Evolutionary conservation across 2,329 filamentous ascomycete genomes (phyloP).

Genomic region (Fusarium sp.): DNA sequence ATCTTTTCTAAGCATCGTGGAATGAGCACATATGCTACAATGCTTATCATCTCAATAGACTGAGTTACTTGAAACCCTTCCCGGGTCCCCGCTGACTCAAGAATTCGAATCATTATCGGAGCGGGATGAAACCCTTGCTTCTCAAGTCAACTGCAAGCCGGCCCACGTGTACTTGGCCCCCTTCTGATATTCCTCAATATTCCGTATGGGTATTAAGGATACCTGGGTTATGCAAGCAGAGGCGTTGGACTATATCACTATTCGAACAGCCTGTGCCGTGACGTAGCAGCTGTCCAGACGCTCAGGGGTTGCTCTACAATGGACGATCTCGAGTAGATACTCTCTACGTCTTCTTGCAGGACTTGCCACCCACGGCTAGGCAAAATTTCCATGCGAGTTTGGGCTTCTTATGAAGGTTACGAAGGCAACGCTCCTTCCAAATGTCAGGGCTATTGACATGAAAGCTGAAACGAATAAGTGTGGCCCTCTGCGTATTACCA

Average conservation of each 20-base stretch:
- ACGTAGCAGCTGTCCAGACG: slow-evolving; percentile 50
- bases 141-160: slow-evolving; percentile 22
- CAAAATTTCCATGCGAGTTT: slow-evolving; percentile 58
- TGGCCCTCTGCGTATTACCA: slow-evolving; percentile 51
- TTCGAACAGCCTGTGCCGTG: slow-evolving; percentile 54
- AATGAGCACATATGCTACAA: neutral
- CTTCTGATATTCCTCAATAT: slow-evolving; percentile 25
- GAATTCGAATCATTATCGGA: slow-evolving; percentile 53
- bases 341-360: neutral
- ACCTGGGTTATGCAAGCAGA: slow-evolving; percentile 46
- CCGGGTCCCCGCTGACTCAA: slow-evolving; percentile 33
- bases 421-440: slow-evolving; percentile 47
- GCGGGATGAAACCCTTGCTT: slow-evolving; percentile 51
- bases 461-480: slow-evolving; percentile 42
- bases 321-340: slow-evolving; percentile 34
- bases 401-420: slow-evolving; percentile 59
- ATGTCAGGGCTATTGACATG: neutral
- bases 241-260: slow-evolving; percentile 44
- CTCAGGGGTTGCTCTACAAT: slow-evolving; percentile 59
- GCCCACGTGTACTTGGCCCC: neutral
- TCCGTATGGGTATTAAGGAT: slow-evolving; percentile 49
- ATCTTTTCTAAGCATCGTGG: too few relatives aligned
- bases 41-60: slow-evolving; percentile 8
- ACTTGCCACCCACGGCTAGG: neutral
- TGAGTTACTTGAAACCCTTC: slow-evolving; percentile 54